Base-by-base conservation (phyloP, 768 basidiomycete genomes). In the Mycena rebaudengoi region DNA sequence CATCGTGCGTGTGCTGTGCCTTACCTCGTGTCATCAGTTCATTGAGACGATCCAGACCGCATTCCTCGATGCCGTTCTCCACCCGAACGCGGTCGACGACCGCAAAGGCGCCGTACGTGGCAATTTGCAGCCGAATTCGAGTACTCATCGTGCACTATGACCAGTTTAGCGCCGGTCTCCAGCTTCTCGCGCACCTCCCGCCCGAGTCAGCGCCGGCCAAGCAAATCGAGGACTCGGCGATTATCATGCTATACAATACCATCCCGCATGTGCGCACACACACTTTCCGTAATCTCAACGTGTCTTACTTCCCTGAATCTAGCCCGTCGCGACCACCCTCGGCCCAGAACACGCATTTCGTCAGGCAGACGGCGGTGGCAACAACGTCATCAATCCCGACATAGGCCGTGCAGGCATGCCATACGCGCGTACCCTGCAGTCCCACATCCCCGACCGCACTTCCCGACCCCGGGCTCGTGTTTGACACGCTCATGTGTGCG, bases 381-480 rank as follows among this genome's bases (percentile, higher is more conserved):
- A 88, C 74, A 85, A 82, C 68, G 66, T 79, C 11, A 73, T 76
- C 41, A 62, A 77, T 60, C 83, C 81, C 1, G 73, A 81, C 33
- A 65, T 86, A 25, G 88, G 88, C 4, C 79, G 79, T 30, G 82
- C 85, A 1, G 82, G 84, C 10, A 78, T 72, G 25, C 82, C 84
- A 0, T 88, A 88, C 66, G 82, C 86, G 0, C 78, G 86, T 7
- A 83, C 80, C 62, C 85, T 86, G 1, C 83, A 81, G 74, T 21
- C 76, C 78, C 5, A 62, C 82, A 28, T 76, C 83, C 0, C 68
- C 74, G 43, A 68, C 75, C 32, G 71, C 79, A 10, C 79, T 87
- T 5, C 88, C 88, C 18, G 87, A 88, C 62, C 75, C 90, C 18
- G 83, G 81, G 0, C 66, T 87, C 1, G 75, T 92, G 18, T 92